These are phyloP conservation scores for Termitomyces sp. DNA, from an alignment of 768 basidiomycete species.

Conservation along the genomic window DNA sequence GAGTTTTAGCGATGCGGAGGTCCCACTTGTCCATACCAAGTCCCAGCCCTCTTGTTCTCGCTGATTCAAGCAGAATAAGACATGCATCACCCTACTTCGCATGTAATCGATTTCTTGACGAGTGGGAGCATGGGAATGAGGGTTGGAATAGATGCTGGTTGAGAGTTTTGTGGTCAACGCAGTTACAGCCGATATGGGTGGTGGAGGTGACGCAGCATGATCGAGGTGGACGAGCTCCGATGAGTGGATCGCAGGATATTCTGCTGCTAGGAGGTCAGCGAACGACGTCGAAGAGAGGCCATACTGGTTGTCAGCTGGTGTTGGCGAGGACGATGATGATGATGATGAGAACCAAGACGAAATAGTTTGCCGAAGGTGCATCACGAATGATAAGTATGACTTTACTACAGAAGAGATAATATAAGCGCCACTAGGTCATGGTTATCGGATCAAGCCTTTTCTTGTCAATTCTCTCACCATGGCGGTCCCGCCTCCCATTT, in stretches of 20 bases:
- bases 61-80: conserved; percentile 10
- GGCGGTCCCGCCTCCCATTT: not conserved
- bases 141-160: conserved; percentile 11
- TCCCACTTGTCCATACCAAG: conserved; percentile 16
- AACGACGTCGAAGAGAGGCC: conserved; percentile 11
- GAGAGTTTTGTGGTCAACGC: conserved; percentile 7
- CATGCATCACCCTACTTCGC: conserved; percentile 12
- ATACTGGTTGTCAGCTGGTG: not conserved
- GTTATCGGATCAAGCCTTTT: not conserved
- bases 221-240: conserved; percentile 16
- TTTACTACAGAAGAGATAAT: too few species aligned
- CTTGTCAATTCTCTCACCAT: not conserved
- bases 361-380: conserved; percentile 2
- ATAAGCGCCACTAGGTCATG: too few species aligned
- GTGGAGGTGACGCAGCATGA: conserved; percentile 17
- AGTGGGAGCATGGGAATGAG: conserved; percentile 14
- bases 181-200: conserved; percentile 12
- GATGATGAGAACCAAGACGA: conserved; percentile 8
- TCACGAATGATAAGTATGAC: not conserved
- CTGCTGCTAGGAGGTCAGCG: conserved; percentile 7
- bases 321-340: not conserved
- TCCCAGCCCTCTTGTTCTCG: conserved; percentile 15
- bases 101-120: conserved; percentile 10
- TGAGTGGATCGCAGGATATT: conserved; percentile 13
- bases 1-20: conserved; percentile 12